phyloP scores from a whole-genome alignment of 2,329 filamentous ascomycete species.

The Arthrobotrys conoides region DNA sequence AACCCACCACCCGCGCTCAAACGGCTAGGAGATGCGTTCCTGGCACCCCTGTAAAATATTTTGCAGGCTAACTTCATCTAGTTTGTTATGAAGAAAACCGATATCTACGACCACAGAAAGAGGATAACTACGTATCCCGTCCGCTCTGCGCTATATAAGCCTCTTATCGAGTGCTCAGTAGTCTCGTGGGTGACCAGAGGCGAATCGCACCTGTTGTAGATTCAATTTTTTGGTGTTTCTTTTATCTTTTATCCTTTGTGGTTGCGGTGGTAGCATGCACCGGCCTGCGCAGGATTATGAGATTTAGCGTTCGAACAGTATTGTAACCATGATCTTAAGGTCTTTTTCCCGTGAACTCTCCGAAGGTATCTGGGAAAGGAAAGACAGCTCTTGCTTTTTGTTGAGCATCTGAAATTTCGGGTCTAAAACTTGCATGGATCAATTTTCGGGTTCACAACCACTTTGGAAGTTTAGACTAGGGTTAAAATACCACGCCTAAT shows the following conservation, averaged over 20 bases:
- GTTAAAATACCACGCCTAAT: not conserved
- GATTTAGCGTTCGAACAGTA: too few relatives aligned
- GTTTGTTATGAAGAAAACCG: not conserved
- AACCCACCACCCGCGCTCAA: too few relatives aligned
- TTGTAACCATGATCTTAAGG: too few relatives aligned
- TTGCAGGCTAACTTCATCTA: not conserved
- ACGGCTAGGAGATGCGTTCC: too few relatives aligned
- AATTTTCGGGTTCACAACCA: not conserved
- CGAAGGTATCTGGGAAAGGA: too few relatives aligned
- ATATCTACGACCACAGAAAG: conserved; percentile 44
- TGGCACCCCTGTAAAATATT: not conserved
- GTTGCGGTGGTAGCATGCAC: too few relatives aligned
- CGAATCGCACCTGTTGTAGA: conserved; percentile 48
- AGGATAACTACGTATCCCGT: conserved; percentile 44
- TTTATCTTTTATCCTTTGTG: not conserved
- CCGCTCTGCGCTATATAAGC: conserved; percentile 52
- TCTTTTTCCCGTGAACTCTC: too few relatives aligned
- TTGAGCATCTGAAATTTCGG: too few relatives aligned
- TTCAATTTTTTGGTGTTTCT: not conserved
- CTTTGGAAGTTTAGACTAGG: not conserved
- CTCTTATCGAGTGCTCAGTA: conserved; percentile 53
- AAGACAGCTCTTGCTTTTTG: too few relatives aligned
- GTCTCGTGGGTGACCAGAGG: conserved; percentile 54
- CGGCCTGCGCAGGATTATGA: too few relatives aligned
- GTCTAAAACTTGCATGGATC: not conserved